These are phyloP conservation scores for Aureobasidium sp. DNA, from an alignment of 2,329 filamentous ascomycete genomes.

Conservation along the genomic window DNA sequence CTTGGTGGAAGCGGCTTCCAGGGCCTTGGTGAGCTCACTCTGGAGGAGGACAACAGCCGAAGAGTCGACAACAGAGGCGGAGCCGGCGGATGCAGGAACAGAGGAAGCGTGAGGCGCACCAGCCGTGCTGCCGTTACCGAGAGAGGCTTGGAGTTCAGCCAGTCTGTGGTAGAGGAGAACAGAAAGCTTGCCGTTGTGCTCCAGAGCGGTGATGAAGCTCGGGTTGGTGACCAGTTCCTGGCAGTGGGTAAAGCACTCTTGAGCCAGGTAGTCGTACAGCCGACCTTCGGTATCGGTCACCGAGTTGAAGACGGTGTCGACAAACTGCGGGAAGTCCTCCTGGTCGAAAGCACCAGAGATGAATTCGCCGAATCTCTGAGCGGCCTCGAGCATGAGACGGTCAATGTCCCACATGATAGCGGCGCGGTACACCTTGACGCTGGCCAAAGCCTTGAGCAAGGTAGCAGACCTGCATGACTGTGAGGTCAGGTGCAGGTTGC, in stretches of 20 bases:
- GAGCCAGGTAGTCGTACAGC: neutral
- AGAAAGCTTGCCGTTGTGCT: neutral
- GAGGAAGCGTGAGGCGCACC: neutral
- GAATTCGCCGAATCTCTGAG: neutral
- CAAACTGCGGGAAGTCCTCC: neutral
- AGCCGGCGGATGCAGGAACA: neutral
- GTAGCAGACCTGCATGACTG: neutral
- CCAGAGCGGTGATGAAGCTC: neutral
- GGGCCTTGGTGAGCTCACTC: neutral
- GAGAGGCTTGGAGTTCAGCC: neutral
- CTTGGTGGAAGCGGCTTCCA: neutral
- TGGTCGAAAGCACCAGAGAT: neutral
- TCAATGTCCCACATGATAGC: neutral
- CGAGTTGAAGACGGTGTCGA: neutral
- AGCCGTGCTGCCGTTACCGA: neutral
- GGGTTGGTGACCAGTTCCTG: neutral
- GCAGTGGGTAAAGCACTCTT: neutral
- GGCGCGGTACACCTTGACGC: neutral
- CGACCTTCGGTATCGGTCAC: neutral
- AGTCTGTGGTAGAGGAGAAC: neutral
- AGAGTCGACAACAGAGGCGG: neutral
- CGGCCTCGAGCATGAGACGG: neutral
- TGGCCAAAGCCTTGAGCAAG: neutral
- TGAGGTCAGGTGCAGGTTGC: neutral
- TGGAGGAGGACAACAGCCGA: neutral